Percentiles rank a stretch among this genome's conserved stretches.
phyloP scores from a whole-genome alignment of 23 red algal species.

The Cyanidiococcus yangmingshanensis region DNA sequence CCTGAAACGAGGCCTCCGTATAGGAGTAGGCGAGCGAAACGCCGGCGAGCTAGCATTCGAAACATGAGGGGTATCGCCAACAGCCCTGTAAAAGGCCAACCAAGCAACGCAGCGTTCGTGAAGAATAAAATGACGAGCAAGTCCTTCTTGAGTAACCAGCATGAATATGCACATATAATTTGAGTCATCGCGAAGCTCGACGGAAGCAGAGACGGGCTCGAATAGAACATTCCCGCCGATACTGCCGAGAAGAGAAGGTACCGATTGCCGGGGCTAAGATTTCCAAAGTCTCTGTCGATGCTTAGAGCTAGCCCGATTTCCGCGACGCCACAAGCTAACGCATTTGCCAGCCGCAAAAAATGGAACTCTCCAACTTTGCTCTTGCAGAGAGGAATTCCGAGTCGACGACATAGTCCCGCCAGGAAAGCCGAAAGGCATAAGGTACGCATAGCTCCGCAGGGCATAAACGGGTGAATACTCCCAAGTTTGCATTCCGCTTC shows the following conservation, averaged over 20 bases:
- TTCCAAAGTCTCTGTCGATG: constrained; percentile 22
- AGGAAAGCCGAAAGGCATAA: constrained; percentile 28
- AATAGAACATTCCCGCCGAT: constrained; percentile 61
- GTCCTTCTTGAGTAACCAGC: constrained; percentile 38
- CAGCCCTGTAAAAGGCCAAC: constrained; percentile 66
- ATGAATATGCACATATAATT: constrained; percentile 28
- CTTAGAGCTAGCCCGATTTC: constrained; percentile 37
- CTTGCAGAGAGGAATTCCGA: neutral
- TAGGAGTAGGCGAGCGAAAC: constrained; percentile 19
- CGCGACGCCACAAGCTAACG: constrained; percentile 19
- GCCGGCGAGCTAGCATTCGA: constrained; percentile 1
- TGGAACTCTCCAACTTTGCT: constrained; percentile 37
- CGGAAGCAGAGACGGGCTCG: constrained; percentile 53
- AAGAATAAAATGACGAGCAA: constrained; percentile 30
- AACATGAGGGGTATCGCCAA: constrained; percentile 54
- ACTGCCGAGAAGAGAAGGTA: constrained; percentile 35
- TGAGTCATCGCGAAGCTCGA: constrained; percentile 71
- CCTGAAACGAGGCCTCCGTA: neutral
- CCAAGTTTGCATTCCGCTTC: constrained; percentile 73
- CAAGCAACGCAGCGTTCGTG: constrained; percentile 49
- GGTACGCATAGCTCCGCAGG: constrained; percentile 68
- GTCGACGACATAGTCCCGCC: neutral
- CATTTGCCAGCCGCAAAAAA: constrained; percentile 22
- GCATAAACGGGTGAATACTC: constrained; percentile 71
- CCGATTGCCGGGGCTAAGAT: neutral